Base-by-base conservation (phyloP, 805 yeast species). In the Starmerella vaccinii region DNA sequence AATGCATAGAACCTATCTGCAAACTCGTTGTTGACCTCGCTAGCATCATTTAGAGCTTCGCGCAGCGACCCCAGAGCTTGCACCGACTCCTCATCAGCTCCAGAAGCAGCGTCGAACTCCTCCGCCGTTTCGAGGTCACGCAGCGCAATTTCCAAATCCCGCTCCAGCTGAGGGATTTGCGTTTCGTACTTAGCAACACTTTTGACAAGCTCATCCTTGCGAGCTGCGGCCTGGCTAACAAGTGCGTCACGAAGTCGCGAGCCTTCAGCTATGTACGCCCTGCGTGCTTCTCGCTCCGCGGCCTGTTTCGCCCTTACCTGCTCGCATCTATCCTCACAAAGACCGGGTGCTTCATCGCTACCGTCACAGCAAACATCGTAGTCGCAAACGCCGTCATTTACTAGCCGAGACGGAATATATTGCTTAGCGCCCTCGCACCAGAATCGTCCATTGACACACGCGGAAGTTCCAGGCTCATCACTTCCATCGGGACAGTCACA, bases 401-500 rank as follows among this genome's bases (percentile, higher is more conserved):
- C 84, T 52, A 80, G 75, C 59, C 71, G 77, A 7, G 80, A 73
- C 5, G 87, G 82, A 13, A 92, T 74, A 55, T 71, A 76, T 9
- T 72, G 71, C 0, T 88, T 77, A 46, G 73, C 70, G 61, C 92
- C 92, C 8, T 66, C 76, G 67, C 98, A 90, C 65, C 78, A 88
- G 61, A 87, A 89, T 43, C 58, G 57, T n/a, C 68, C 67, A 47
- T 54, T 55, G 13, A 69, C 61, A 65, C 97, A 90, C 0, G 96
- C 96, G 35, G 82, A 70, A 0, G 97, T 90, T 0, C 97, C 97
- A 0, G 97, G 96, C 65, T 92, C 97, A 68, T 92, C 98, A 4
- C 89, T 80, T 0, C 97, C 97, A 68, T 92, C 98, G 0, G 97
- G 97, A 69, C 97, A 90, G 62, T 92, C 97, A 67, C 97, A 90